A percentile compares a stretch with the other conserved stretches of the same genome.
Evolutionary conservation across 176 grass and related monocot genomes (phyloP).

Genomic region (Areca catechu): DNA sequence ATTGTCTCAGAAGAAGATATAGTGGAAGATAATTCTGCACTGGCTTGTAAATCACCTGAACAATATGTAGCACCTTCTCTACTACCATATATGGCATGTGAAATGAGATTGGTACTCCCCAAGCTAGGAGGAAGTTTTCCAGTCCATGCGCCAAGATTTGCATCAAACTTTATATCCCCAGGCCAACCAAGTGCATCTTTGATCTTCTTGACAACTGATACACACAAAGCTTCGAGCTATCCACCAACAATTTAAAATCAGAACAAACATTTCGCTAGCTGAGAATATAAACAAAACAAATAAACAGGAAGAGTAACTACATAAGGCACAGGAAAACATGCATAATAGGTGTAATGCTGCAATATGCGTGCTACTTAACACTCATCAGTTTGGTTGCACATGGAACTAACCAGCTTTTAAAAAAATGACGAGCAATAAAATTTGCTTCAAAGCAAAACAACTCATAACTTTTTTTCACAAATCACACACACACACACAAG

Average conservation of each 20-base stretch:
- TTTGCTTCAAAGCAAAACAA: too few species aligned
- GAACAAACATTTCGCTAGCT: slow-evolving; percentile 9
- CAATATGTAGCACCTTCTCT: background rate
- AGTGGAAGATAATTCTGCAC: slow-evolving; percentile 12
- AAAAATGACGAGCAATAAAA: too few species aligned
- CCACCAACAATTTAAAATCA: slow-evolving; percentile 12
- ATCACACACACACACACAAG: too few species aligned
- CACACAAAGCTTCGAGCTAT: slow-evolving; percentile 46
- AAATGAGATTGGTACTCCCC: slow-evolving; percentile 15
- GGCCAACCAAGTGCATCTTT: slow-evolving; percentile 53
- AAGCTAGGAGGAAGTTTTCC: slow-evolving; percentile 61
- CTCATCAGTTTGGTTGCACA: too few species aligned
- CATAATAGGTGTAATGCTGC: too few species aligned
- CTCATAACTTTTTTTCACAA: too few species aligned
- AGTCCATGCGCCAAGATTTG: slow-evolving; percentile 59
- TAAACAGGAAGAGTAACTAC: too few species aligned
- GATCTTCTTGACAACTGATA: slow-evolving; percentile 61
- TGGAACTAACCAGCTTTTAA: too few species aligned
- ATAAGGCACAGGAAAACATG: too few species aligned
- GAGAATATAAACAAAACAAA: too few species aligned
- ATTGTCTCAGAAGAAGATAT: slow-evolving; percentile 27
- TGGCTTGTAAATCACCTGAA: slow-evolving; percentile 12
- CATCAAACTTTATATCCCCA: slow-evolving; percentile 50
- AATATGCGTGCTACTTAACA: too few species aligned
- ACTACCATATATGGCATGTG: slow-evolving; percentile 6